Percentiles rank a stretch among this genome's conserved stretches.
These are phyloP conservation scores for Phytophthora parvispora DNA, from an alignment of 352 stramenopile genomes.

Conservation along the genomic window DNA sequence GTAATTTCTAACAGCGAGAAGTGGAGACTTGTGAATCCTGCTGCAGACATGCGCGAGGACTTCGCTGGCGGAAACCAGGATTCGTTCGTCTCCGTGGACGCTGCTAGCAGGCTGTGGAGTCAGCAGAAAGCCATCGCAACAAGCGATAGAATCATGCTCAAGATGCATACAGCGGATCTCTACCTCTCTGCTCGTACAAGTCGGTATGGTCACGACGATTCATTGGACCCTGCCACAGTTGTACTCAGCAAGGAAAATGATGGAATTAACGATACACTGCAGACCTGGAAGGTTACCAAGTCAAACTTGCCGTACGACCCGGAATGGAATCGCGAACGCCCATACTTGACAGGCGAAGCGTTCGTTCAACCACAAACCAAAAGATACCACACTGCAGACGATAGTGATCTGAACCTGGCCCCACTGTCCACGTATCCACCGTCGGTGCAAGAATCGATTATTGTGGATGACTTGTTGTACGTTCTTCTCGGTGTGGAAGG, in stretches of 20 bases:
- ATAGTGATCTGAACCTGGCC: slow-evolving; percentile 57
- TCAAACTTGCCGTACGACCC: slow-evolving; percentile 89
- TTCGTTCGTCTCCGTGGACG: slow-evolving; percentile 50
- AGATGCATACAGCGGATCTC: slow-evolving; percentile 70
- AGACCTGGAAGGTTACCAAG: slow-evolving; percentile 90
- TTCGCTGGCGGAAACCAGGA: slow-evolving; percentile 39
- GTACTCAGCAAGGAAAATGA: slow-evolving; percentile 64
- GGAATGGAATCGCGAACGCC: slow-evolving; percentile 85
- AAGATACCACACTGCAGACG: slow-evolving; percentile 46
- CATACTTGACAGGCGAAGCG: slow-evolving; percentile 80
- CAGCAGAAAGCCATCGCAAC: slow-evolving; percentile 73
- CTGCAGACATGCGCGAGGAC: slow-evolving; percentile 25
- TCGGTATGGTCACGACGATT: slow-evolving; percentile 25
- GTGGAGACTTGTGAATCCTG: slow-evolving; percentile 79
- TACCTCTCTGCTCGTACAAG: slow-evolving; percentile 54
- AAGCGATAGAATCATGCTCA: slow-evolving; percentile 81
- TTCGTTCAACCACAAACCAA: slow-evolving; percentile 65
- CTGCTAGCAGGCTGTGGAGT: slow-evolving; percentile 55
- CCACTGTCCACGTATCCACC: slow-evolving; percentile 81
- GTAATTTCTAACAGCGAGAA: slow-evolving; percentile 87
- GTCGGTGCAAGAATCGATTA: slow-evolving; percentile 82
- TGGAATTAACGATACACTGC: slow-evolving; percentile 54
- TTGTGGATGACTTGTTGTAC: slow-evolving; percentile 89
- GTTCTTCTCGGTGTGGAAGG: slow-evolving; percentile 84
- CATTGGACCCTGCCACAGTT: slow-evolving; percentile 24